These are phyloP conservation scores for Fusarium multiceps DNA, from an alignment of 2,329 filamentous ascomycete genomes.

Conservation along the genomic window DNA sequence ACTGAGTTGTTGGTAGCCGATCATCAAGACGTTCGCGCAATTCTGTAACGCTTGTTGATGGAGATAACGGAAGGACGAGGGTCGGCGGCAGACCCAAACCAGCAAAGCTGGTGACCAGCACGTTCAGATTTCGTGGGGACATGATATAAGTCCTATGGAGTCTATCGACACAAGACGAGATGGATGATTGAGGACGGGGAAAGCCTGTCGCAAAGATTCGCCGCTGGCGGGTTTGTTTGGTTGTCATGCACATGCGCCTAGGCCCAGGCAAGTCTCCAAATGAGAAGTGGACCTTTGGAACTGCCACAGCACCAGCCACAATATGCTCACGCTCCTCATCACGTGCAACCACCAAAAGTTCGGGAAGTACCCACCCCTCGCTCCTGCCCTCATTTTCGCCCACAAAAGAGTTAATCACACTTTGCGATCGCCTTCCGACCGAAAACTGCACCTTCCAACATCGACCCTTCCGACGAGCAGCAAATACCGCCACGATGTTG, in stretches of 20 bases:
- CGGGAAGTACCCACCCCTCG: conserved; percentile 47
- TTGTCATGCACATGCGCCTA: conserved; percentile 13
- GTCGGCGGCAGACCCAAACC: conserved; percentile 87
- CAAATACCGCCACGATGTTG: conserved; percentile 79
- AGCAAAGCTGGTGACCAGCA: conserved; percentile 85
- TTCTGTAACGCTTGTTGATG: conserved; percentile 72
- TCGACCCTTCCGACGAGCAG: conserved; percentile 58
- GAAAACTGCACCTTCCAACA: conserved; percentile 60
- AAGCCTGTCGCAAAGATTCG: conserved; percentile 20
- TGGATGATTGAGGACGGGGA: background rate
- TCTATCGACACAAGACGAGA: background rate
- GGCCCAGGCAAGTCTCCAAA: background rate
- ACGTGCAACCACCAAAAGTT: conserved; percentile 49
- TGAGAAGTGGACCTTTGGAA: conserved; percentile 13
- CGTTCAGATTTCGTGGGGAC: conserved; percentile 73
- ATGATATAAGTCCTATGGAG: conserved; percentile 54
- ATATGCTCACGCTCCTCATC: conserved; percentile 40
- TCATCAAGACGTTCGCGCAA: conserved; percentile 72
- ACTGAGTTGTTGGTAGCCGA: conserved; percentile 67
- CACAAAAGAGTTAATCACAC: conserved; percentile 57
- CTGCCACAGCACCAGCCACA: conserved; percentile 35
- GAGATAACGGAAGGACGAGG: conserved; percentile 77
- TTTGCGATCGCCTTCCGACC: conserved; percentile 54
- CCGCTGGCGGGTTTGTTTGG: conserved; percentile 9
- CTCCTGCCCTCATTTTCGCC: conserved; percentile 54